Evolutionary conservation across 768 basidiomycete genomes (phyloP).

Genomic region (Mycena olivaceomarginata): DNA sequence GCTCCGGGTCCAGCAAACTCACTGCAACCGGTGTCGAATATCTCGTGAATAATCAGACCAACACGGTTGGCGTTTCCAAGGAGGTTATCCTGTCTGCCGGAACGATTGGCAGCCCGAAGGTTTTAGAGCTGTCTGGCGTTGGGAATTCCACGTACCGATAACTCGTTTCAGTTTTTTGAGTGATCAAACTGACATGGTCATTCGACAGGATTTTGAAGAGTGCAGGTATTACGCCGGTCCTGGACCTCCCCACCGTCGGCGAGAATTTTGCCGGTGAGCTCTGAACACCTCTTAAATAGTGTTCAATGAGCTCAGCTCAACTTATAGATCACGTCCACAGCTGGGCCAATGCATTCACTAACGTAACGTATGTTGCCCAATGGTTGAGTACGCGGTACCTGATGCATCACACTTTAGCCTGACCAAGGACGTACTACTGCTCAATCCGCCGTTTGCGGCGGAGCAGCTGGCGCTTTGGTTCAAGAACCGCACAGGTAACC

Average conservation of each 20-base stretch:
- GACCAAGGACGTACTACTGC: slow-evolving; percentile 50
- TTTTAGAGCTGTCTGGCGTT: slow-evolving; percentile 55
- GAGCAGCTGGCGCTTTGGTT: slow-evolving; percentile 53
- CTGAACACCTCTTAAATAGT: background rate
- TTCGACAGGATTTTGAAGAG: slow-evolving; percentile 59
- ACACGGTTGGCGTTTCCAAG: slow-evolving; percentile 66
- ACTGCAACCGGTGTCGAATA: slow-evolving; percentile 70
- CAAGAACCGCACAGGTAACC: slow-evolving; percentile 52
- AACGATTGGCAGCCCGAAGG: slow-evolving; percentile 64
- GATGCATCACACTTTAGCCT: slow-evolving; percentile 37
- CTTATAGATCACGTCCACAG: slow-evolving; percentile 56
- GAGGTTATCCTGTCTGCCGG: slow-evolving; percentile 71
- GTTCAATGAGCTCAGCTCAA: background rate
- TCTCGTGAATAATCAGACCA: slow-evolving; percentile 52
- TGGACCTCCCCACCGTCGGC: slow-evolving; percentile 71
- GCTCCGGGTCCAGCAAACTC: slow-evolving; percentile 47
- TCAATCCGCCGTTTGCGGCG: slow-evolving; percentile 47
- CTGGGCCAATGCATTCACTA: slow-evolving; percentile 57
- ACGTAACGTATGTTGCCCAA: slow-evolving; percentile 49
- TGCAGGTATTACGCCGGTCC: slow-evolving; percentile 63
- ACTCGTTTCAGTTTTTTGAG: too few species aligned
- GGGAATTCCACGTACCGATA: slow-evolving; percentile 54
- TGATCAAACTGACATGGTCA: background rate
- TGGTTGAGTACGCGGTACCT: background rate
- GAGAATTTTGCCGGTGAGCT: slow-evolving; percentile 57